Conservation (phyloP, 352 stramenopile species). For the Globisporangium ultimum region DNA sequence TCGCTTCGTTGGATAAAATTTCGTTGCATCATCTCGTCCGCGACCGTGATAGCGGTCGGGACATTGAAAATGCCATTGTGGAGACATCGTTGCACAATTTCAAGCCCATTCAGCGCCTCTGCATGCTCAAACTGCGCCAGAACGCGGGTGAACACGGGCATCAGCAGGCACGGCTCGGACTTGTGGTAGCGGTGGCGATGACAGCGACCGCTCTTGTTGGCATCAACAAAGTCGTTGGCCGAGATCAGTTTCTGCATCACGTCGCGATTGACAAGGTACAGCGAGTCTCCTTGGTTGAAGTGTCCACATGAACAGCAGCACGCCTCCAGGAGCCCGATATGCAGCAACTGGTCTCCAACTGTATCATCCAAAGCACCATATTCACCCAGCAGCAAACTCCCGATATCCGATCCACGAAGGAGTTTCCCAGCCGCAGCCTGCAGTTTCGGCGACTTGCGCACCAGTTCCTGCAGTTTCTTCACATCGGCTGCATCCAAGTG, state of each 20-base stretch:
- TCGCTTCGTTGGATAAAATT: constrained; percentile 22
- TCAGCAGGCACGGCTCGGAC: constrained; percentile 11
- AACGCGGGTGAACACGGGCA: constrained; percentile 6
- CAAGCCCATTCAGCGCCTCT: constrained; percentile 24
- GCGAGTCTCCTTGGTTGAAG: constrained; percentile 22
- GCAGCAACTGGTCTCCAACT: constrained; percentile 22
- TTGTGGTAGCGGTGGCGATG: constrained; percentile 4
- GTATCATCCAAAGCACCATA: constrained; percentile 14
- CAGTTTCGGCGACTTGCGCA: constrained; percentile 19
- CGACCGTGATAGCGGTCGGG: constrained; percentile 29
- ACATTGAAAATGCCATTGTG: constrained; percentile 40
- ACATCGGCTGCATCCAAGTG: background rate
- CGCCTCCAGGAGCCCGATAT: constrained; percentile 24
- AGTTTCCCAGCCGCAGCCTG: constrained; percentile 20
- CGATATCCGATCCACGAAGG: constrained; percentile 29
- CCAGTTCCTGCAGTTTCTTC: constrained; percentile 8
- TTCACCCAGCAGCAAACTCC: constrained; percentile 23
- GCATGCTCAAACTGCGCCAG: constrained; percentile 8
- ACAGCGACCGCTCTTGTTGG: background rate
- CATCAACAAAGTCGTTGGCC: background rate
- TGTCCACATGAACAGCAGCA: constrained; percentile 31
- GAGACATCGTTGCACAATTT: constrained; percentile 37
- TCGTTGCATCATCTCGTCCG: constrained; percentile 29
- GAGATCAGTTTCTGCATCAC: constrained; percentile 5
- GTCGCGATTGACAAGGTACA: constrained; percentile 31